Percentiles rank a stretch among this genome's conserved stretches.
Conservation (phyloP, 225 moss, liverwort and hornwort species). For the Takakia lepidozioides region DNA sequence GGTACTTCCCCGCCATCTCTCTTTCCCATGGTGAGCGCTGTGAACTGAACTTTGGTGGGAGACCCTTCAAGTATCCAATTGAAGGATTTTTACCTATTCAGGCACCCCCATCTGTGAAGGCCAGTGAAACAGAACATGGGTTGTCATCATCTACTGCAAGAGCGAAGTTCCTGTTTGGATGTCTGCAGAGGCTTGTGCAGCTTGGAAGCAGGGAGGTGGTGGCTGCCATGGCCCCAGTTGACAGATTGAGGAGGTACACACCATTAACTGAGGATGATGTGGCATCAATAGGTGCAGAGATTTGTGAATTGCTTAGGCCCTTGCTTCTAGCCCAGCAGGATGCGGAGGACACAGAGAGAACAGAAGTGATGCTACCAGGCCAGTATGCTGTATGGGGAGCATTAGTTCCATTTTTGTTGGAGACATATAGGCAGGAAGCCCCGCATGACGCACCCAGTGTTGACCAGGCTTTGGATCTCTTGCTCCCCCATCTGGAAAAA, state of each 20-base stretch:
- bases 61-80: conserved; percentile 86
- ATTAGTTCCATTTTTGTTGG: conserved; percentile 73
- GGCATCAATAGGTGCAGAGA: conserved; percentile 41
- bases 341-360: conserved; percentile 7
- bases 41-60: conserved; percentile 92
- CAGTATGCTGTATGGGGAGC: conserved; percentile 86
- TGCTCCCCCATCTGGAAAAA: conserved; percentile 71
- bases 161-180: conserved; percentile 74
- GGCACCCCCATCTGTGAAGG: conserved; percentile 50
- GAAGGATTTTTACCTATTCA: conserved; percentile 69
- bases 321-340: conserved; percentile 22
- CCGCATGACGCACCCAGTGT: conserved; percentile 92
- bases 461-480: conserved; percentile 75
- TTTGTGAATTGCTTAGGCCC: conserved; percentile 67
- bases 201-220: conserved; percentile 94
- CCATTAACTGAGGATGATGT: conserved; percentile 63
- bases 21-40: conserved; percentile 89
- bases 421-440: conserved; percentile 70
- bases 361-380: conserved; percentile 12
- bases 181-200: conserved; percentile 92
- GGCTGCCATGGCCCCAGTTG: conserved; percentile 85
- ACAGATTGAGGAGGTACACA: conserved; percentile 62
- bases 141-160: conserved; percentile 26
- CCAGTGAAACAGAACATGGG: conserved; percentile 14
- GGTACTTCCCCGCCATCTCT: conserved; percentile 94